These are phyloP conservation scores for Yamadazyma membranifaciens DNA, from an alignment of 1,139 yeast species.

Conservation along the genomic window DNA sequence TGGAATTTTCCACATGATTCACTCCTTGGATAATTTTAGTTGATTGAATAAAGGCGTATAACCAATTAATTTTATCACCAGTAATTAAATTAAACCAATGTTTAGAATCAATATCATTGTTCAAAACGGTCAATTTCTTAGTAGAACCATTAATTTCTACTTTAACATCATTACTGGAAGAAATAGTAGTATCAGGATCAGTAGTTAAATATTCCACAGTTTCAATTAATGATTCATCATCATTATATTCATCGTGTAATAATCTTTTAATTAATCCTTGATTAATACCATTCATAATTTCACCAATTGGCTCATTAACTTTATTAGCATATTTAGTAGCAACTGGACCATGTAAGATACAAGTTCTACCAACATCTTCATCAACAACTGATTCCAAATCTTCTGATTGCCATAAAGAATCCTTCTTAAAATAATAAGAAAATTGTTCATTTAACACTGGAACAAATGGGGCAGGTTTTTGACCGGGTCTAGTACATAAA, in stretches of 20 bases:
- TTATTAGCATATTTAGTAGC: slow-evolving; percentile 89
- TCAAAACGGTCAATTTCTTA: slow-evolving; percentile 42
- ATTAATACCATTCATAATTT: slow-evolving; percentile 83
- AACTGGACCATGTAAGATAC: slow-evolving; percentile 98
- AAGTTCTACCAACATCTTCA: slow-evolving; percentile 95
- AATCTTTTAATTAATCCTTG: slow-evolving; percentile 80
- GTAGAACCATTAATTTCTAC: slow-evolving; percentile 29
- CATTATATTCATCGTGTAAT: slow-evolving; percentile 65
- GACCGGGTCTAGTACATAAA: slow-evolving; percentile 78
- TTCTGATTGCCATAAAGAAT: slow-evolving; percentile 98
- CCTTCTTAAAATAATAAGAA: slow-evolving; percentile 96
- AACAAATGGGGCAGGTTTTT: slow-evolving; percentile 97
- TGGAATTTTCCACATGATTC: slow-evolving; percentile 75
- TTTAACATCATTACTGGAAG: slow-evolving; percentile 19
- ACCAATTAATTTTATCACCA: slow-evolving; percentile 80
- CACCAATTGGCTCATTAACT: slow-evolving; percentile 90
- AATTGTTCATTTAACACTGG: slow-evolving; percentile 94
- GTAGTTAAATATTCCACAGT: slow-evolving; percentile 88
- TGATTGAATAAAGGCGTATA: slow-evolving; percentile 83
- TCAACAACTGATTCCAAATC: slow-evolving; percentile 94
- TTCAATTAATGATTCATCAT: slow-evolving; percentile 73
- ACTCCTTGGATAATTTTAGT: slow-evolving; percentile 82
- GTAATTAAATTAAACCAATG: slow-evolving; percentile 83
- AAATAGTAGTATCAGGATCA: slow-evolving; percentile 28
- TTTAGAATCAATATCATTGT: slow-evolving; percentile 43